Conservation (phyloP, 441 rosid genomes). For the Sinapis alba region DNA sequence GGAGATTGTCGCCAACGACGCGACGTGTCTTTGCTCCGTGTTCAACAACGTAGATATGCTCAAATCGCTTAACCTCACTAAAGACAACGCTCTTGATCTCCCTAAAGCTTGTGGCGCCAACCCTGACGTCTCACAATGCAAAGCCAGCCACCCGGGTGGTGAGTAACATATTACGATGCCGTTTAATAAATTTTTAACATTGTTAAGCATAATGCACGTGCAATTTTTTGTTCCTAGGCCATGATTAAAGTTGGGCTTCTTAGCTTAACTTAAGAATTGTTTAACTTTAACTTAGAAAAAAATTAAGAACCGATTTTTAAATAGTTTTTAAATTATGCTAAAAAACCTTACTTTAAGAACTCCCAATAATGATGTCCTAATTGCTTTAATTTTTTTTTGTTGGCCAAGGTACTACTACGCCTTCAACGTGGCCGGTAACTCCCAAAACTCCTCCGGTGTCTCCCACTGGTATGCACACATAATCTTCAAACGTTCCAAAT, state of each 20-base stretch:
- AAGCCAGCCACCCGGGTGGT: background rate
- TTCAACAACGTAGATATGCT: conserved; percentile 43
- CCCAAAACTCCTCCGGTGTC: background rate
- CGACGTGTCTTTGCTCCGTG: conserved; percentile 53
- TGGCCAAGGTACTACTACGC: background rate
- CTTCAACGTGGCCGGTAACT: background rate
- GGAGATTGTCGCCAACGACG: conserved; percentile 34
- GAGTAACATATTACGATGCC: background rate
- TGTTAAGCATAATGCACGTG: background rate
- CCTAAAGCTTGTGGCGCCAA: conserved; percentile 57
- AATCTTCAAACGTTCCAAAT: background rate
- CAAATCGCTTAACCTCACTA: conserved; percentile 47
- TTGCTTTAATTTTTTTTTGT: too few relatives aligned
- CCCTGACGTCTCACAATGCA: background rate
- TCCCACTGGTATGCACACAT: background rate
- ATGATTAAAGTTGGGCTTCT: too few relatives aligned
- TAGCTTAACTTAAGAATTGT: too few relatives aligned
- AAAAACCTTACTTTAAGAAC: too few relatives aligned
- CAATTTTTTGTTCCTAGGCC: background rate
- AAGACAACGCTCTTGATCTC: conserved; percentile 47
- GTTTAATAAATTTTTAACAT: background rate
- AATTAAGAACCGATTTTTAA: too few relatives aligned
- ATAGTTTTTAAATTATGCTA: background rate
- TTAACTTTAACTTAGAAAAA: too few relatives aligned
- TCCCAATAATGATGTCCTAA: too few relatives aligned